Percentiles rank a stretch among this genome's conserved stretches.
These are phyloP conservation scores for Aleurites moluccanus DNA, from an alignment of 441 rosid species.

Conservation along the genomic window DNA sequence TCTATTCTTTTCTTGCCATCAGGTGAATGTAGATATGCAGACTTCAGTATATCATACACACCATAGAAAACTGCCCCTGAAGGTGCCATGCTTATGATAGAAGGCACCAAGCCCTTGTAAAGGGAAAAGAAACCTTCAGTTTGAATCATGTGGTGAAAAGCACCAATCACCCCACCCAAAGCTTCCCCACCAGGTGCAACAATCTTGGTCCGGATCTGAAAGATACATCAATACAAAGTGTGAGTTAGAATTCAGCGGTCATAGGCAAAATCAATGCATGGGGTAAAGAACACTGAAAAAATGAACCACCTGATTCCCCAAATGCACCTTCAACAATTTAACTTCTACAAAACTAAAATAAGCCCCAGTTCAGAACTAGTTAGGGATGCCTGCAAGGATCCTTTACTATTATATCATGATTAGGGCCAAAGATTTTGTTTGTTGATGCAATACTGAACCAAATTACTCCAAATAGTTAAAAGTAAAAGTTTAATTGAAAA, in stretches of 20 bases:
- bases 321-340: background rate
- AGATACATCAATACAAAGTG: slow-evolving; percentile 8
- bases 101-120: slow-evolving; percentile 78
- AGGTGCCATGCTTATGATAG: slow-evolving; percentile 72
- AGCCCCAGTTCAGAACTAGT: background rate
- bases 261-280: background rate
- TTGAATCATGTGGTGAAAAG: slow-evolving; percentile 58
- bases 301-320: slow-evolving; percentile 7
- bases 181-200: slow-evolving; percentile 87
- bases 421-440: background rate
- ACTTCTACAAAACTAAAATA: background rate
- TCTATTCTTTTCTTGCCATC: slow-evolving; percentile 60
- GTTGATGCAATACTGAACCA: background rate
- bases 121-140: slow-evolving; percentile 84
- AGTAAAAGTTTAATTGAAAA: background rate
- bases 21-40: slow-evolving; percentile 69
- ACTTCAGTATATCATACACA: slow-evolving; percentile 70
- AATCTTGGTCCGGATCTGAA: slow-evolving; percentile 70
- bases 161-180: slow-evolving; percentile 71
- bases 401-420: background rate
- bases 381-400: too few species aligned
- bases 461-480: background rate
- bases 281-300: slow-evolving; percentile 8
- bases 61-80: slow-evolving; percentile 83
- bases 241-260: background rate